Percentiles rank a stretch among this genome's conserved stretches.
phyloP scores from a whole-genome alignment of 352 stramenopile species.

The Phytophthora cajani region DNA sequence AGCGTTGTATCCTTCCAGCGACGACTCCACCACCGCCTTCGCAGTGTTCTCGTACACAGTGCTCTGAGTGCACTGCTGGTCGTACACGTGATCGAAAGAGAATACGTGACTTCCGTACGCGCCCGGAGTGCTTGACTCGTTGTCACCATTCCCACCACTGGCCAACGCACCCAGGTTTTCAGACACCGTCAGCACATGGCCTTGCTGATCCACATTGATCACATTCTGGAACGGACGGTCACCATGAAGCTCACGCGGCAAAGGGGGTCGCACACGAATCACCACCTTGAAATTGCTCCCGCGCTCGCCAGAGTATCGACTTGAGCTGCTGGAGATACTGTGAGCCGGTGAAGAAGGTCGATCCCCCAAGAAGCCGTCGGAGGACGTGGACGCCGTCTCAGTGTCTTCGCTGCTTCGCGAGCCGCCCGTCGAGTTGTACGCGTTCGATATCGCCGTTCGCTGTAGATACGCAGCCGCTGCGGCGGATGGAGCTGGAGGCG shows the following conservation, averaged over 20 bases:
- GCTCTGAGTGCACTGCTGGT: slow-evolving; percentile 89
- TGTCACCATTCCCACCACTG: slow-evolving; percentile 35
- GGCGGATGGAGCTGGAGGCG: slow-evolving; percentile 13
- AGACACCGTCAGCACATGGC: slow-evolving; percentile 89
- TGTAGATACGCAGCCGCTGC: slow-evolving; percentile 46
- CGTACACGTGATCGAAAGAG: slow-evolving; percentile 96
- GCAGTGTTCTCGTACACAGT: slow-evolving; percentile 95
- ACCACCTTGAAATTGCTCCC: slow-evolving; percentile 93
- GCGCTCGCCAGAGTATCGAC: slow-evolving; percentile 45
- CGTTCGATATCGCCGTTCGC: slow-evolving; percentile 69
- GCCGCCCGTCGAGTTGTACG: slow-evolving; percentile 49
- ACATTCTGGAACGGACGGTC: slow-evolving; percentile 92
- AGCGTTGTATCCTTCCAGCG: slow-evolving; percentile 92
- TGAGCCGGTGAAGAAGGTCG: slow-evolving; percentile 50
- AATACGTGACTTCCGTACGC: slow-evolving; percentile 91
- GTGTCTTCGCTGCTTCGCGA: slow-evolving; percentile 47
- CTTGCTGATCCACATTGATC: slow-evolving; percentile 84
- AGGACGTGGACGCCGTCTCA: slow-evolving; percentile 67
- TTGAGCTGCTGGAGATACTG: slow-evolving; percentile 41
- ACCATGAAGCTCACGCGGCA: slow-evolving; percentile 88
- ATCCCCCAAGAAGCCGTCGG: slow-evolving; percentile 44
- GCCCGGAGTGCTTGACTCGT: slow-evolving; percentile 31
- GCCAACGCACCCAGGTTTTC: slow-evolving; percentile 78
- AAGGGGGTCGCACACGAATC: slow-evolving; percentile 90
- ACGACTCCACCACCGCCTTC: slow-evolving; percentile 92